Base-by-base conservation (phyloP, 78 protist genomes). In the Dictyostelium brefeldianum region DNA sequence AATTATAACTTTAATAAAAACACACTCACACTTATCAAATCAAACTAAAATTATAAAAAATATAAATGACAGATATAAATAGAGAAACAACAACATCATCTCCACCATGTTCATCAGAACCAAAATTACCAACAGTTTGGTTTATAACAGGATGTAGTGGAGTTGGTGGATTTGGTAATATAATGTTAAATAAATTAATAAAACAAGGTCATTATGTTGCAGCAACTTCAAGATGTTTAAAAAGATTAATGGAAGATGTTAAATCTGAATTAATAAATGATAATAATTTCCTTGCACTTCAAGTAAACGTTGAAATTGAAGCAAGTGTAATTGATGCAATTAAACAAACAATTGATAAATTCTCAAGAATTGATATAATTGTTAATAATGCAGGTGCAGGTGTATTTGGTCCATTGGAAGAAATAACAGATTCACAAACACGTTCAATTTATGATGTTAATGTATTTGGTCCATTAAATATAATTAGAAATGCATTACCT, bases 381-480 rank as follows among this genome's bases (percentile, higher is more conserved):
- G 62, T 85, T 3, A 59, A 64, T 18, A 85, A 85, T 48, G 83
- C 83, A 22, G 92, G 83, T 27, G 62, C 20, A 25, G 92, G 69
- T 10, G 12, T 51, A 12, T 25, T 25, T 6, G 41, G 31, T 14
- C 56, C 82, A 12, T 1, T 77, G 20, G 82, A 77, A 51, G 82
- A 47, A n/a, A 50, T 56, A 9, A 29, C 25, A 27, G 82, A 77
- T 77, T 25, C 22, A 51, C 65, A 77, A 10, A 20, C 5, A 3
- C 18, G 65, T 14, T 15, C 6, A 2, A 25, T 36, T 14, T 77
- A 22, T 51, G 67, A 77, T 27, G 20, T 53, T 3, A 79, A 79
- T 59, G 11, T 79, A 0, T 79, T 89, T 56, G 85, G 70, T 27
- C 64, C 81, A 20, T n/a, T 81, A 48, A 71, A 70, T 57, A 62